Percentiles rank a stretch among this genome's conserved stretches.
These are phyloP conservation scores for Psilocybe cubensis DNA, from an alignment of 768 basidiomycete species.

Conservation along the genomic window DNA sequence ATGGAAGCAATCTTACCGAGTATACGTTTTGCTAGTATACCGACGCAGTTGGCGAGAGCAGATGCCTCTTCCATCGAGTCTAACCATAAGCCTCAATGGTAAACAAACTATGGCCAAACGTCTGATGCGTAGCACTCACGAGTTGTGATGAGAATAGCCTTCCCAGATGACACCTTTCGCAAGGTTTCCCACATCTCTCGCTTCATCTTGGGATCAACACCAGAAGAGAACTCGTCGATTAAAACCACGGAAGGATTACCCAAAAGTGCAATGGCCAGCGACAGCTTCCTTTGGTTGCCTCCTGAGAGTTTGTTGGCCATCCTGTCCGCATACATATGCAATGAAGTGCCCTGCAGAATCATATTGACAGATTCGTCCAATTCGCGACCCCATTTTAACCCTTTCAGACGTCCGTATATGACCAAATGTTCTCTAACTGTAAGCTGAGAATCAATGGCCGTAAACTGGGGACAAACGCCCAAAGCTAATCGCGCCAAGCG, in stretches of 20 bases:
- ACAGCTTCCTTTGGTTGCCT: constrained; percentile 78
- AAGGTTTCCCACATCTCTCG: constrained; percentile 83
- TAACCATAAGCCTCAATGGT: constrained; percentile 44
- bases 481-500: constrained; percentile 66
- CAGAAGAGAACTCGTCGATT: constrained; percentile 85
- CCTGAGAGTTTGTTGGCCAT: constrained; percentile 79
- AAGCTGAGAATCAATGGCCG: constrained; percentile 77
- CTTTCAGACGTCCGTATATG: constrained; percentile 79
- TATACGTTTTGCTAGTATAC: constrained; percentile 72
- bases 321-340: constrained; percentile 65
- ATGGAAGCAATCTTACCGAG: constrained; percentile 47
- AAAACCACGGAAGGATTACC: constrained; percentile 79
- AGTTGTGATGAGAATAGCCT: constrained; percentile 74
- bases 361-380: constrained; percentile 55
- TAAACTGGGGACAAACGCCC: constrained; percentile 86
- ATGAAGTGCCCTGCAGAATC: constrained; percentile 60
- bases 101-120: constrained; percentile 20
- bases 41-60: constrained; percentile 74
- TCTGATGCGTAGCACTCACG: constrained; percentile 47
- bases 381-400: constrained; percentile 54
- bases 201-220: constrained; percentile 83
- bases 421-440: constrained; percentile 78
- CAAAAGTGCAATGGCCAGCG: constrained; percentile 74
- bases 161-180: constrained; percentile 62
- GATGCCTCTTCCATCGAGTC: constrained; percentile 77